These are phyloP conservation scores for Colletotrichum abscissum DNA, from an alignment of 2,329 filamentous ascomycete genomes.

Conservation along the genomic window DNA sequence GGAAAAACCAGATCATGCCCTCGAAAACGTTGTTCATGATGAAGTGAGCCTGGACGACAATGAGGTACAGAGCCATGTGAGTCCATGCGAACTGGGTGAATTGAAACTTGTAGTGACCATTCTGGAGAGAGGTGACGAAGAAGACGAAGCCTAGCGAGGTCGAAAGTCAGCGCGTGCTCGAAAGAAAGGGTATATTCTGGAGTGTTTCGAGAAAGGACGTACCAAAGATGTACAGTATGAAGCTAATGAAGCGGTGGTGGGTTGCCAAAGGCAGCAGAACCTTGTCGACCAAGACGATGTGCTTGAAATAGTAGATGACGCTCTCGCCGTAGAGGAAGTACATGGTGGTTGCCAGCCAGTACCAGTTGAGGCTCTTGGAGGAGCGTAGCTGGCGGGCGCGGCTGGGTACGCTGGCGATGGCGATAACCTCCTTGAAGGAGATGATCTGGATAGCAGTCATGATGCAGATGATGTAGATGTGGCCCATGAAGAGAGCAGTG, in stretches of 20 bases:
- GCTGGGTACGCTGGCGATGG: conserved; percentile 94
- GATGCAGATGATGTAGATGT: conserved; percentile 95
- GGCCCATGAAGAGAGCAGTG: conserved; percentile 89
- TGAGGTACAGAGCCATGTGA: conserved; percentile 98
- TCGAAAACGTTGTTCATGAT: conserved; percentile 99
- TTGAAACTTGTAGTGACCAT: conserved; percentile 97
- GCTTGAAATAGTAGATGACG: conserved; percentile 99
- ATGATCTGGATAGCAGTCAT: conserved; percentile 95
- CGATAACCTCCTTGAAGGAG: conserved; percentile 99
- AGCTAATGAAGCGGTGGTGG: conserved; percentile 98
- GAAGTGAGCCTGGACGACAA: conserved; percentile 97
- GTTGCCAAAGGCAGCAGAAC: conserved; percentile 93
- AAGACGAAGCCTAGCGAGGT: conserved; percentile 85
- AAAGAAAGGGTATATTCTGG: neutral
- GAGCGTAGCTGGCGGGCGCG: conserved; percentile 90
- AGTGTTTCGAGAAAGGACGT: conserved; percentile 46
- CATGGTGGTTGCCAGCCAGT: conserved; percentile 98
- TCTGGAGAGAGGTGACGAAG: conserved; percentile 94
- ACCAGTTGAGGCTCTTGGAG: conserved; percentile 98
- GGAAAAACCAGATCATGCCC: conserved; percentile 99
- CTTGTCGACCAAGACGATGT: conserved; percentile 94
- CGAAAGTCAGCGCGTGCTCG: conserved; percentile 38
- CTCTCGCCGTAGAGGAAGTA: conserved; percentile 99
- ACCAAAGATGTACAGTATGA: conserved; percentile 98
- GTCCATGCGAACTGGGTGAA: conserved; percentile 99